Evolutionary conservation across 176 grass and related monocot genomes (phyloP), one percentile per base, ranked within the genome.

Genomic region (Phyllostachys edulis): DNA sequence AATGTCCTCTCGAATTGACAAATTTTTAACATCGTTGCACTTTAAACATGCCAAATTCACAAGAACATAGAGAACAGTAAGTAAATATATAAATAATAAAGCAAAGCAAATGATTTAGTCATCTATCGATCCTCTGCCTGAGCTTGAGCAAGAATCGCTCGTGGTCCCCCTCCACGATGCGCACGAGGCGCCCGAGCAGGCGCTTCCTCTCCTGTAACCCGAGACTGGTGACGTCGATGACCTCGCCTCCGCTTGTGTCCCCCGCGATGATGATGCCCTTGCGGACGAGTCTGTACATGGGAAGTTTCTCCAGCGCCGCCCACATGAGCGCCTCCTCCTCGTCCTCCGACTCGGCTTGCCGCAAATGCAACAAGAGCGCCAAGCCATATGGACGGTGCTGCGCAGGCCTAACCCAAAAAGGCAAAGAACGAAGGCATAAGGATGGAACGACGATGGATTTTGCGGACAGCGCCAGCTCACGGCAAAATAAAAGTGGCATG

Each of bases 251-350:
- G 13, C 46, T 51, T 2, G 4, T 23, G 18, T 36, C 38, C 18
- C 63, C 4, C 62, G 23, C 15, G 67, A 6, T 10, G 49, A 89
- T 70, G 9, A 92, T 57, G 36, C 87, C 90, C 67, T 83, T 85
- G 37, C 64, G 84, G 82, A 92, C 60, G 54, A 87, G 90, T 32
- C 39, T 75, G 82, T 89, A 78, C 17, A 87, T 92, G 65, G 90
- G 87, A 24, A 92, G 78, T 73, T 88, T 83, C 90, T 92, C 90
- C 9, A 92, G 67, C 26, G 90, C 79, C 7, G 90, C 90, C 90
- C 90, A 92, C 60, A 24, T 92, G 72, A 92, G 87, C 26, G 90
- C 84, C 57, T 92, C 90, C 67, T 92, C 90, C 5, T 92, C 90
- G 60, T 92, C 90, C 32, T 86, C 90, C 14, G 38, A 49, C 75